These are phyloP conservation scores for Hypoxylon sp. DNA, from an alignment of 2,329 filamentous ascomycete genomes.

Conservation along the genomic window DNA sequence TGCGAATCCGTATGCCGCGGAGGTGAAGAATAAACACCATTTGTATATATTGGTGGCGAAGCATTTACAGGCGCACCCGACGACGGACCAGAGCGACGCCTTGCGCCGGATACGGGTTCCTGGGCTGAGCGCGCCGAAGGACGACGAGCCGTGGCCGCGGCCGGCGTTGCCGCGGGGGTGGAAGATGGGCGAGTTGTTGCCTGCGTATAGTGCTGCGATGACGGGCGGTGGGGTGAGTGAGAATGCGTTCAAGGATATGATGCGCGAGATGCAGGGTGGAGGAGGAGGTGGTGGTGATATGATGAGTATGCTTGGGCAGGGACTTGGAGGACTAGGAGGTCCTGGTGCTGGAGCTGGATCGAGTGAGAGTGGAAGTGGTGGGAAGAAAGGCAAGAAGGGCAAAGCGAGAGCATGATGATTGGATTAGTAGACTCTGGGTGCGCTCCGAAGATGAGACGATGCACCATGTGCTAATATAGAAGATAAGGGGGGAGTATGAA, in stretches of 20 bases:
- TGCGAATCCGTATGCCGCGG: slow-evolving; percentile 29
- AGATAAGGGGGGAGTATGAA: not conserved
- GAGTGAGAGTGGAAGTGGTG: slow-evolving; percentile 47
- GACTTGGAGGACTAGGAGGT: slow-evolving; percentile 39
- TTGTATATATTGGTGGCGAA: slow-evolving; percentile 85
- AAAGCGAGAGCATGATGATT: slow-evolving; percentile 57
- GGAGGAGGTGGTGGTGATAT: slow-evolving; percentile 59
- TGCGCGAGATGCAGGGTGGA: slow-evolving; percentile 84
- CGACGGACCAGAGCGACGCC: slow-evolving; percentile 76
- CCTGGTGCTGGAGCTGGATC: slow-evolving; percentile 29
- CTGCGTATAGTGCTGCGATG: slow-evolving; percentile 89
- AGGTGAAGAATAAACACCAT: slow-evolving; percentile 85
- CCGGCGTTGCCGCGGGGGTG: slow-evolving; percentile 87
- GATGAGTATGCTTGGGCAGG: slow-evolving; percentile 52
- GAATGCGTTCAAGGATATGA: slow-evolving; percentile 96
- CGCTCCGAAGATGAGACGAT: not conserved
- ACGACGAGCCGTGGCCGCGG: slow-evolving; percentile 77
- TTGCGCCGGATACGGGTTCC: slow-evolving; percentile 78
- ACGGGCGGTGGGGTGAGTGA: slow-evolving; percentile 94
- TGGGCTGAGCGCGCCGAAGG: slow-evolving; percentile 76
- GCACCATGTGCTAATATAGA: slow-evolving; percentile 1
- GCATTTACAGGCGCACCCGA: slow-evolving; percentile 84
- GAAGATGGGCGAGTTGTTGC: slow-evolving; percentile 89
- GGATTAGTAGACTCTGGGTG: not conserved
- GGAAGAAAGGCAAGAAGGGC: slow-evolving; percentile 65